Percentiles rank a stretch among this genome's conserved stretches.
phyloP scores from a whole-genome alignment of 148 eudicot genomes.

The Rhododendron vialii region DNA sequence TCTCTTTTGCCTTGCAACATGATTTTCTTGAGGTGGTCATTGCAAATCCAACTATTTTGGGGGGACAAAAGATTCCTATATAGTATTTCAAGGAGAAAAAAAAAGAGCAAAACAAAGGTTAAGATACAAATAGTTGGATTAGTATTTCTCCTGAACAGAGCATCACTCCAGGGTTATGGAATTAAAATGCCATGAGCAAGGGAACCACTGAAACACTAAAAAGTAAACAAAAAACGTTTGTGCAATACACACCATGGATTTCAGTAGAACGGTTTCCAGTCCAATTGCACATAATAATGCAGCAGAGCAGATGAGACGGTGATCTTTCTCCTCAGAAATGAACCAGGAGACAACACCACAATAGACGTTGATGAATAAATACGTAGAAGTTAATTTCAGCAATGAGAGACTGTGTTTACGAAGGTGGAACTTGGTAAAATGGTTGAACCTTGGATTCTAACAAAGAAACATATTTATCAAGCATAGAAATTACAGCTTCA shows the following conservation, averaged over 20 bases:
- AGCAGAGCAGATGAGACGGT: background rate
- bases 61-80: too few species aligned
- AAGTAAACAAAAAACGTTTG: background rate
- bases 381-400: background rate
- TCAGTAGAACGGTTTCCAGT: background rate
- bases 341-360: background rate
- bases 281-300: background rate
- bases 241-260: background rate
- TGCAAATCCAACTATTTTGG: background rate
- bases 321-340: background rate
- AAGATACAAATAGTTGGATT: too few species aligned
- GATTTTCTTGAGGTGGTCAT: background rate
- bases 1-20: background rate
- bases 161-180: background rate
- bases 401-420: conserved; percentile 8
- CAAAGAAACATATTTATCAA: conserved; percentile 71
- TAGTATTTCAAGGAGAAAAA: too few species aligned
- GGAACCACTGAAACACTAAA: background rate
- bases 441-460: conserved; percentile 70
- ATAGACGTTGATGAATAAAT: background rate
- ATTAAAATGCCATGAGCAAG: background rate
- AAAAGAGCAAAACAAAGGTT: too few species aligned
- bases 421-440: conserved; percentile 53
- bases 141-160: background rate
- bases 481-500: conserved; percentile 92